Evolutionary conservation across 176 grass and related monocot species (phyloP), one percentile per base, ranked within the genome.

Genomic region (Alloteropsis semialata): DNA sequence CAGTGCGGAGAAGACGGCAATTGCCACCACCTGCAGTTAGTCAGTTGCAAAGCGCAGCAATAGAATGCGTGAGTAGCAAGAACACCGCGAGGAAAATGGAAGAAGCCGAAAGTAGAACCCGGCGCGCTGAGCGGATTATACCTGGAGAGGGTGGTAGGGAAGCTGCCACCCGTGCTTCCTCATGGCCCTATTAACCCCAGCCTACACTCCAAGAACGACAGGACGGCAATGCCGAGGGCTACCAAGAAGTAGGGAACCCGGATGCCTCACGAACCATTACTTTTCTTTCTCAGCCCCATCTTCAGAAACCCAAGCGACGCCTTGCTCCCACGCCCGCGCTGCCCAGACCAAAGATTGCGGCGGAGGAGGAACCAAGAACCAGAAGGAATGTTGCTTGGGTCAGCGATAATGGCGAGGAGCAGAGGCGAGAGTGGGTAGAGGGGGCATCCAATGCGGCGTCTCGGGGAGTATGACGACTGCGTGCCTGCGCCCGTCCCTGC

Each of bases 161-260:
- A 98, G 91, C 85, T 98, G 88, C 96, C 96, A 98, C 13, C 96
- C 96, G 86, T 98, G 91, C 80, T 93, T 98, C 93, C 96, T 98
- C 96, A 98, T 98, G 79, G 61, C 61, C 42, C 55, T 56, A 79
- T 56, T 21, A 58, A 33, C 10, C 87, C 32, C 19, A 17, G 17
- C 6, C 53, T 37, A 43, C 56, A 44, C 11, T 19, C 16, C 63
- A 62, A 62, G 54, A 53, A 66, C 21, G 77, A 38, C n/a, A 65
- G 45, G 45, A 80, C 37, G 54, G 14, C 43, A 66, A 76, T 61
- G 41, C 29, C 39, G 27, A 45, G 37, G 72, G 68, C 69, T 81
- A 84, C 57, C 46, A 69, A 84, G 50, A 53, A 77, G 68, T 32
- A 39, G 27, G 4, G 29, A 75, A 29, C 29, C 29, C 17, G n/a